Evolutionary conservation across 148 eudicot genomes (phyloP), one percentile per base, ranked within the genome.

Genomic region (Chenopodium formosanum): DNA sequence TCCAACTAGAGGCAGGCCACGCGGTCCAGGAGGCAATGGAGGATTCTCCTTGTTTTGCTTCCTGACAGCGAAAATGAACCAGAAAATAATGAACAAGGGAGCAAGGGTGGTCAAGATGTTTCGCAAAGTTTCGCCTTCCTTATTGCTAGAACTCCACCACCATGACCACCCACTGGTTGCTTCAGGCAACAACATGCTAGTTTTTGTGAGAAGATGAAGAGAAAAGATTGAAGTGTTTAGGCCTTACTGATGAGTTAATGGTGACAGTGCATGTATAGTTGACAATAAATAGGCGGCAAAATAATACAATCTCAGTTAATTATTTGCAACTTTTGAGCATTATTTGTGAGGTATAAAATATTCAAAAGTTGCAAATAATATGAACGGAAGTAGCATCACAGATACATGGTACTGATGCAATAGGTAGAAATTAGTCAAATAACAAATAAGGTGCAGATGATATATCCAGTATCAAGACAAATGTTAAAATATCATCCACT

Each of bases 1-100:
- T 2, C 91, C 90, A 1, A 90, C 56, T 9, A 88, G 23, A 4
- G 90, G 90, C 34, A 91, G 47, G 83, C 89, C 84, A 1, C 44
- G n/a, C 3, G 89, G 89, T 19, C 90, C 89, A 16, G 91, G 91
- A 78, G 89, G 89, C 27, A 14, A 11, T 8, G 69, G 65, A 25
- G 46, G 37, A 37, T 81, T 68, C 19, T 12, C 9, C 56, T 67
- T 37, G 75, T 70, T 53, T 34, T 44, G 79, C 20, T 46, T 67
- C 17, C 16, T 50, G 68, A 25, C 9, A 1, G n/a, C 19, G 17
- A 56, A 52, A 31, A 76, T 11, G 66, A 47, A 75, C 71, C 70
- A 77, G 3, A 75, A 10, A 75, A 68, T 58, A 25, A 75, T 23
- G 12, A 53, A 34, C 65, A 75, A 70, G 20, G 40, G 63, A 32